Evolutionary conservation across 208 protist genomes (phyloP), one percentile per base, ranked within the genome.

Genomic region (Borovskyia barvae): DNA sequence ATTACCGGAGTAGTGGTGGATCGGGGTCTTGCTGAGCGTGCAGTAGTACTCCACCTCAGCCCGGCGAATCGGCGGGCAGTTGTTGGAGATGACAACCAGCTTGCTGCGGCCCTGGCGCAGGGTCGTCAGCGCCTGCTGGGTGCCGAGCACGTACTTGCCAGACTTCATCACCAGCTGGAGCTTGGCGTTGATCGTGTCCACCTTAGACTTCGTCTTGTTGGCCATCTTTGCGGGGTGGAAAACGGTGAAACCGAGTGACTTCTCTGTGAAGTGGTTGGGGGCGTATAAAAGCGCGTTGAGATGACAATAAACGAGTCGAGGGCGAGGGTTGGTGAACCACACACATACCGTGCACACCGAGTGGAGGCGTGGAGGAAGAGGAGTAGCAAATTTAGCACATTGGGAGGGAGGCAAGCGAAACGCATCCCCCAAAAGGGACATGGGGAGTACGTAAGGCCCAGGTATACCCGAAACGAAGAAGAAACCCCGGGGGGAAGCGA

Each of bases 21-120:
- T 98, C 40, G 77, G 77, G 46, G 97, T 99, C 86, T 99, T 98
- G 82, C 90, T 90, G 59, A 99, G 96, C 79, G 99, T 99, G 77
- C 98, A 98, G 89, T 99, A 99, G 92, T 99, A 99, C 92, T 99
- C 99, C 54, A 99, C 92, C 89, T 99, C 97, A 8, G 98, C 98
- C 76, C 98, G 98, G 72, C 97, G 92, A 36, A 99, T 85, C 29
- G 98, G 86, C 46, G 98, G 98, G 91, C 95, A 98, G 93, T 99
- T 99, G 89, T 77, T 98, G 26, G 97, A 66, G 66, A 99, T 97
- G 59, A 99, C 86, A 43, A 99, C 77, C 47, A 99, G 89, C 92
- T 99, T 99, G 73, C 98, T 97, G 92, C 90, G 88, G 62, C 86
- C 88, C 77, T 90, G 66, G 72, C 98, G 96, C 15, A 99, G 87